These are phyloP conservation scores for Dioszegia crocea DNA, from an alignment of 768 basidiomycete species.

Conservation along the genomic window DNA sequence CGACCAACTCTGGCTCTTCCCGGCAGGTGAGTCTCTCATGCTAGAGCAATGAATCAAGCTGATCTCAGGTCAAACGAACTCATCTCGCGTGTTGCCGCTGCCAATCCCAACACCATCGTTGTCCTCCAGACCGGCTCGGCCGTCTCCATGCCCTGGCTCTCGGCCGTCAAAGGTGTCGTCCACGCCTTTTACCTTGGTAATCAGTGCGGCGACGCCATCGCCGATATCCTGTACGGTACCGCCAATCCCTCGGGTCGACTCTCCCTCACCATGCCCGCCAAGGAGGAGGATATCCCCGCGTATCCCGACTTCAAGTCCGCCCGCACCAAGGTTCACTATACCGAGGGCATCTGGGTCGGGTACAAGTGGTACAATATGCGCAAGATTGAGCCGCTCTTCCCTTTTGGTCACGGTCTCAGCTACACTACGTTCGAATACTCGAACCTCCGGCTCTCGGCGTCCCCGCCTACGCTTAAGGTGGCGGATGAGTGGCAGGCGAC, in stretches of 20 bases:
- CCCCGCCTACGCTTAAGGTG: neutral
- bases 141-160: conserved; percentile 67
- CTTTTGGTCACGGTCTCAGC: conserved; percentile 72
- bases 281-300: conserved; percentile 61
- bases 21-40: conserved; percentile 57
- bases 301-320: conserved; percentile 55
- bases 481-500: conserved; percentile 22
- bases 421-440: conserved; percentile 66
- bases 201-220: conserved; percentile 33
- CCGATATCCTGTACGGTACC: conserved; percentile 38
- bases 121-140: conserved; percentile 39
- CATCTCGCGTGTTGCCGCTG: conserved; percentile 19
- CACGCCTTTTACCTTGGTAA: conserved; percentile 53
- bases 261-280: conserved; percentile 55
- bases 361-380: conserved; percentile 52
- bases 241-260: conserved; percentile 37
- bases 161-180: conserved; percentile 56
- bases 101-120: conserved; percentile 22
- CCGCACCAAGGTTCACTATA: conserved; percentile 15
- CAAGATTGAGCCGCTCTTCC: conserved; percentile 58
- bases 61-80: conserved; percentile 24
- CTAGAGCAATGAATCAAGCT: conserved; percentile 48
- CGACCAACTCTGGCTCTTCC: conserved; percentile 65
- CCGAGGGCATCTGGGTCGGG: conserved; percentile 22
- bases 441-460: conserved; percentile 51